Evolutionary conservation across 2,329 filamentous ascomycete genomes (phyloP), one percentile per base, ranked within the genome.

Genomic region (Fusarium staphyleae): DNA sequence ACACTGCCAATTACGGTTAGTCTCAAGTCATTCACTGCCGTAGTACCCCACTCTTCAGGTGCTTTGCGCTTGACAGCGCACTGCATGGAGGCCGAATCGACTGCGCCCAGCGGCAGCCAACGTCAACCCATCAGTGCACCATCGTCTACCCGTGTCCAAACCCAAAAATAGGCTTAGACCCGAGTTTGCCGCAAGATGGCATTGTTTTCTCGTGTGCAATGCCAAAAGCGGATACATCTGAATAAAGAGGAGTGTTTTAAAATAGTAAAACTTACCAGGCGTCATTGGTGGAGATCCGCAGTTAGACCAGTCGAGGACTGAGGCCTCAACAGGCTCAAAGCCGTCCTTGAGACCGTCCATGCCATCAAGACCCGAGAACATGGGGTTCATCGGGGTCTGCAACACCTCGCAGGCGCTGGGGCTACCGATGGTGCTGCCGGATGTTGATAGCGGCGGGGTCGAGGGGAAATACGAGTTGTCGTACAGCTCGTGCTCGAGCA

Each of bases 281-380:
- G 91, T 96, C 84, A 96, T 86, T 18, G 91, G 91, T 44, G 93
- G 92, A 26, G 93, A 96, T 52, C 84, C 83, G 55, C 86, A 88
- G 71, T 83, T 86, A 51, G 88, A 81, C 88, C 91, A 96, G 66
- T 93, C 89, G 60, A 89, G 80, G 60, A 89, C 85, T 49, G 93
- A 81, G 59, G 87, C 86, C 76, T 95, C 90, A 15, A 85, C 83
- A 66, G 87, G 82, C 16, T 93, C 87, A 61, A 88, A 86, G 22
- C 82, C 83, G 62, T 90, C 82, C 80, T 93, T 92, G 64, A 86
- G 78, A 41, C 72, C 82, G 50, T 75, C 84, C 53, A 87, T 81
- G 57, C 82, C 82, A 57, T 90, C 87, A 33, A 90, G 79, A 4
- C 85, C 82, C 32, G 90, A 90, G 77, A 91, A 91, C 77, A 87